phyloP scores from a whole-genome alignment of 192 early-diverging fungal species.

The Coemansia sp. region DNA sequence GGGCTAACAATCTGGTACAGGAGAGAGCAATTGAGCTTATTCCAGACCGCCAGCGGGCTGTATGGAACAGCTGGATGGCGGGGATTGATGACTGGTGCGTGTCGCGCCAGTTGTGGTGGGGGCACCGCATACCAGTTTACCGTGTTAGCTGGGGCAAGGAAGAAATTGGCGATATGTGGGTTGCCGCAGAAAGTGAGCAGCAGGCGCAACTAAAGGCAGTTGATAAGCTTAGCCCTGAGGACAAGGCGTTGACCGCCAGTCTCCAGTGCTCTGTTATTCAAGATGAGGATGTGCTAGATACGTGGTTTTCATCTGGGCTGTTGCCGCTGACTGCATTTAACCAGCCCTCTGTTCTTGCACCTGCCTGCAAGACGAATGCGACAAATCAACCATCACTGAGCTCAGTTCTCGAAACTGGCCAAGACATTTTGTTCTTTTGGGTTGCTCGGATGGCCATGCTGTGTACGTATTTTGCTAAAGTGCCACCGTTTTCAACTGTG shows the following conservation, averaged over 20 bases:
- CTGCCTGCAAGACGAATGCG: not conserved
- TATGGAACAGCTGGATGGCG: constrained; percentile 87
- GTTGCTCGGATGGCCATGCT: constrained; percentile 98
- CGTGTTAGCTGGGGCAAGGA: constrained; percentile 54
- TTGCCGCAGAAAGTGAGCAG: constrained; percentile 35
- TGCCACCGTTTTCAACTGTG: constrained; percentile 83
- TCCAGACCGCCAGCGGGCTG: constrained; percentile 72
- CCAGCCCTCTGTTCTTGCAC: not conserved
- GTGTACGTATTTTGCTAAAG: constrained; percentile 75
- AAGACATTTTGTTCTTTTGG: constrained; percentile 99
- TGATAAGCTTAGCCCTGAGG: not conserved
- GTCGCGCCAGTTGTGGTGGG: constrained; percentile 98
- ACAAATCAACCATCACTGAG: constrained; percentile 52
- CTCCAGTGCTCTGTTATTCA: constrained; percentile 5
- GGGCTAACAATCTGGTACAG: constrained; percentile 66
- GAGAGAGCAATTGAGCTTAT: constrained; percentile 64
- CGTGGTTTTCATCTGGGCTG: constrained; percentile 96
- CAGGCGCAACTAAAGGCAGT: constrained; percentile 41
- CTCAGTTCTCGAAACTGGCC: constrained; percentile 87
- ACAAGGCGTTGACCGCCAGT: not conserved
- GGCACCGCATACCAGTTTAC: constrained; percentile 92
- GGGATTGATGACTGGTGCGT: constrained; percentile 97
- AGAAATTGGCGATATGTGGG: constrained; percentile 18
- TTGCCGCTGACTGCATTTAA: constrained; percentile 77
- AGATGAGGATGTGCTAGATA: constrained; percentile 94